Evolutionary conservation across 2,329 filamentous ascomycete genomes (phyloP).

Genomic region (Sporothrix euskadiensis): DNA sequence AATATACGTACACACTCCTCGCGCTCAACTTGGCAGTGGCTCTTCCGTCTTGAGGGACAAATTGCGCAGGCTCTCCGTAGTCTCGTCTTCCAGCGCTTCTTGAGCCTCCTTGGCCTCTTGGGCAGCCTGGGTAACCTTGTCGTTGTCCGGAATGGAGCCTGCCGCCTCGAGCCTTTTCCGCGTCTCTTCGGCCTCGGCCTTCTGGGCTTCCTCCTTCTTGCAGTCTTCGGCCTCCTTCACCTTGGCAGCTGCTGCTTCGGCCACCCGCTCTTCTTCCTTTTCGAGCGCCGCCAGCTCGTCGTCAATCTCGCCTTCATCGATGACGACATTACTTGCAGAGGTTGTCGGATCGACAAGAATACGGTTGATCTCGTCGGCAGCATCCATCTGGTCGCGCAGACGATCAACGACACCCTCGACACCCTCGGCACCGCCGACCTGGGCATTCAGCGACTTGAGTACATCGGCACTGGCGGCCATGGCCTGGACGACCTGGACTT

Average conservation of each 20-base stretch:
- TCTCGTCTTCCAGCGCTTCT: slow-evolving; percentile 25
- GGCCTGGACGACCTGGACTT: slow-evolving; percentile 77
- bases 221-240: slow-evolving; percentile 53
- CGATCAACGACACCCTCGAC: slow-evolving; percentile 75
- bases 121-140: neutral
- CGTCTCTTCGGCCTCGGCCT: slow-evolving; percentile 51
- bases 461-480: slow-evolving; percentile 78
- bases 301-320: slow-evolving; percentile 84
- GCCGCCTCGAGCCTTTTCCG: slow-evolving; percentile 52
- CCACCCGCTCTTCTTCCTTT: slow-evolving; percentile 48
- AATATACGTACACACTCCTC: neutral
- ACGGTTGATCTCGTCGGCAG: slow-evolving; percentile 77
- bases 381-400: slow-evolving; percentile 75
- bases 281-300: slow-evolving; percentile 82
- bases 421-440: slow-evolving; percentile 72
- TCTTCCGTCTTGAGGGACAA: slow-evolving; percentile 42
- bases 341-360: slow-evolving; percentile 65
- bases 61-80: slow-evolving; percentile 34
- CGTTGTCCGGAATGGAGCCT: slow-evolving; percentile 35
- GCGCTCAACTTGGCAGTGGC: neutral
- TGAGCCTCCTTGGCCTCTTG: slow-evolving; percentile 9
- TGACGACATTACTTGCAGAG: slow-evolving; percentile 38
- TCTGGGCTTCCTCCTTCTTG: slow-evolving; percentile 37
- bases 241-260: neutral
- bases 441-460: slow-evolving; percentile 69